These are phyloP conservation scores for Aspergillus fijiensis DNA, from an alignment of 2,329 filamentous ascomycete species.

Conservation along the genomic window DNA sequence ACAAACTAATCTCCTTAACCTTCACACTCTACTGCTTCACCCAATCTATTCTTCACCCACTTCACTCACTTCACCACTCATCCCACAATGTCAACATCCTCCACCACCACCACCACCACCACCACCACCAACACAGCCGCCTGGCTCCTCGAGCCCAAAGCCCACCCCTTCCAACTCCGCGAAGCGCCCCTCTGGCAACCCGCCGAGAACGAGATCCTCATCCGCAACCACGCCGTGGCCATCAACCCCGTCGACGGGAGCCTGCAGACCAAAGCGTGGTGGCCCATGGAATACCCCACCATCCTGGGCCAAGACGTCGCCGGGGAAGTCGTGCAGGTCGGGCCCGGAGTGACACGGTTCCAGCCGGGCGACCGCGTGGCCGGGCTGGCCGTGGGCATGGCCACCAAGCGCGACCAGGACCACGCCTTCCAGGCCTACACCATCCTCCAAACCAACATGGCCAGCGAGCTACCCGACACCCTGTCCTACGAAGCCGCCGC, in stretches of 20 bases:
- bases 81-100: too few species aligned
- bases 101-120: too few species aligned
- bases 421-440: conserved; percentile 30
- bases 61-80: too few species aligned
- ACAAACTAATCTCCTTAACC: too few species aligned
- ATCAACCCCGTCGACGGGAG: conserved; percentile 21
- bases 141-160: conserved; percentile 19
- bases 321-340: conserved; percentile 10
- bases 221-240: conserved; percentile 21
- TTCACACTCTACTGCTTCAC: too few species aligned
- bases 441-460: conserved; percentile 19
- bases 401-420: conserved; percentile 2
- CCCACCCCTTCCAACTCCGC: conserved; percentile 19
- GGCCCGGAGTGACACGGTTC: conserved; percentile 11
- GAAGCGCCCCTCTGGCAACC: conserved; percentile 13
- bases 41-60: too few species aligned
- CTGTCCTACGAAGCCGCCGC: conserved; percentile 31
- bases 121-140: conserved; percentile 15
- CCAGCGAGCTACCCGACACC: conserved; percentile 26
- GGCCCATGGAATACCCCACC: conserved; percentile 12
- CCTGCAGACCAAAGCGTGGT: conserved; percentile 10
- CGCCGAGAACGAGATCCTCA: conserved; percentile 32
- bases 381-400: conserved; percentile 7
- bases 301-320: conserved; percentile 16
- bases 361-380: conserved; percentile 11